Percentiles rank a stretch among this genome's conserved stretches.
Conservation (phyloP, 306 rosid genomes). For the Fagus crenata region DNA sequence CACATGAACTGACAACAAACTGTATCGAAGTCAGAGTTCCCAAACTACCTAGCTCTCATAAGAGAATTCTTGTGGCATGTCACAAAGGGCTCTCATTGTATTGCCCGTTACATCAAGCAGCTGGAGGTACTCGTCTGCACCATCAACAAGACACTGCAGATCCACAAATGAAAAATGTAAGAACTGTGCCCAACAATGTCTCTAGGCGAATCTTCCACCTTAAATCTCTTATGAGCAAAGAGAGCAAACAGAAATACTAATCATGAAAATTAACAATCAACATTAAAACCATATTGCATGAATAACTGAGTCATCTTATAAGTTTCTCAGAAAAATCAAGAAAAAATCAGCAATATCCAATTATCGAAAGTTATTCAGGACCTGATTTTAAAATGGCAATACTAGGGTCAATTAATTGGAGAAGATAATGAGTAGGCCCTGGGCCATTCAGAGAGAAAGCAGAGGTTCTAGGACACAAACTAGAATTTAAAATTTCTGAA, state of each 20-base stretch:
- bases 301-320: neutral
- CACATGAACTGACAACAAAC: slow-evolving; percentile 12
- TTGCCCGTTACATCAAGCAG: slow-evolving; percentile 79
- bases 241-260: slow-evolving; percentile 6
- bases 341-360: neutral
- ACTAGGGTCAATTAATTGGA: neutral
- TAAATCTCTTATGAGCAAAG: neutral
- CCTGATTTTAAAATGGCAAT: neutral
- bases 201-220: too few relatives aligned
- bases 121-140: slow-evolving; percentile 89
- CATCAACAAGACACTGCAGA: slow-evolving; percentile 81
- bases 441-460: neutral
- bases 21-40: neutral
- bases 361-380: neutral
- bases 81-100: slow-evolving; percentile 58
- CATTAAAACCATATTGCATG: neutral
- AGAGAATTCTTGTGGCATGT: slow-evolving; percentile 65
- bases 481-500: neutral
- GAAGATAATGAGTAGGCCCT: neutral
- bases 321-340: slow-evolving; percentile 1
- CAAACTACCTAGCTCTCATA: slow-evolving; percentile 31
- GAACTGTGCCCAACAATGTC: slow-evolving; percentile 16
- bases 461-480: neutral
- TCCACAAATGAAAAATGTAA: slow-evolving; percentile 28
- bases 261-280: neutral